A percentile compares a stretch with the other conserved stretches of the same genome.
phyloP scores from a whole-genome alignment of 768 basidiomycete species.

The Russula vinacea region DNA sequence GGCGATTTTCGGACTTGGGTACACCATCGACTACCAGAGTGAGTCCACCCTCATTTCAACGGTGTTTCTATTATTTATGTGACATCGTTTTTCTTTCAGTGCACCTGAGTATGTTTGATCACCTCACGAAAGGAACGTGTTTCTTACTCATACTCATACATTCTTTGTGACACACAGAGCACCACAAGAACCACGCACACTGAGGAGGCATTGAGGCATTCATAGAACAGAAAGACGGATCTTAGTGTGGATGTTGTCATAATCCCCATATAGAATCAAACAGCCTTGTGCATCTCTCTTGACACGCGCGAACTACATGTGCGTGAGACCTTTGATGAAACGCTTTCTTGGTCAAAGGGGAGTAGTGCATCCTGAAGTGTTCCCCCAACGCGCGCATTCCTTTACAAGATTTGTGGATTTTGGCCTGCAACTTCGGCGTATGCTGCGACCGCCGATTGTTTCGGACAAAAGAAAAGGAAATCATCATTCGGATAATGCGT shows the following conservation, averaged over 20 bases:
- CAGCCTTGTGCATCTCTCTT: not conserved
- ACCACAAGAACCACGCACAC: slow-evolving; percentile 90
- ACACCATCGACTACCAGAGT: slow-evolving; percentile 90
- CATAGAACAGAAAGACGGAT: slow-evolving; percentile 17
- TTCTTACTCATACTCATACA: slow-evolving; percentile 14
- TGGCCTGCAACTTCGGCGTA: not conserved
- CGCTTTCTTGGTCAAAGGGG: not conserved
- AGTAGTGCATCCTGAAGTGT: not conserved
- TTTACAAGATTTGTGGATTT: not conserved
- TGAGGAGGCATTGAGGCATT: slow-evolving; percentile 36
- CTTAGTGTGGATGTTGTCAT: slow-evolving; percentile 3
- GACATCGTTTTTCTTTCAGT: slow-evolving; percentile 43
- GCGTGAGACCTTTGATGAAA: not conserved
- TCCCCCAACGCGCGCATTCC: not conserved
- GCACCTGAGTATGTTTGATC: slow-evolving; percentile 69
- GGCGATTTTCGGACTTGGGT: slow-evolving; percentile 71
- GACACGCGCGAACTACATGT: not conserved
- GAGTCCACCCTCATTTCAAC: slow-evolving; percentile 39
- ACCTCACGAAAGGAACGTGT: slow-evolving; percentile 33
- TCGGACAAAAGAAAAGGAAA: not conserved
- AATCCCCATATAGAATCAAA: slow-evolving; percentile 12
- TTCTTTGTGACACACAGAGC: slow-evolving; percentile 48
- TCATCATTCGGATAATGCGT: not conserved
- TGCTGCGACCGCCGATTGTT: not conserved
- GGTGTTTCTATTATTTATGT: not conserved